Evolutionary conservation across 1,139 yeast species (phyloP).

Genomic region (Taphrina flavorubra): DNA sequence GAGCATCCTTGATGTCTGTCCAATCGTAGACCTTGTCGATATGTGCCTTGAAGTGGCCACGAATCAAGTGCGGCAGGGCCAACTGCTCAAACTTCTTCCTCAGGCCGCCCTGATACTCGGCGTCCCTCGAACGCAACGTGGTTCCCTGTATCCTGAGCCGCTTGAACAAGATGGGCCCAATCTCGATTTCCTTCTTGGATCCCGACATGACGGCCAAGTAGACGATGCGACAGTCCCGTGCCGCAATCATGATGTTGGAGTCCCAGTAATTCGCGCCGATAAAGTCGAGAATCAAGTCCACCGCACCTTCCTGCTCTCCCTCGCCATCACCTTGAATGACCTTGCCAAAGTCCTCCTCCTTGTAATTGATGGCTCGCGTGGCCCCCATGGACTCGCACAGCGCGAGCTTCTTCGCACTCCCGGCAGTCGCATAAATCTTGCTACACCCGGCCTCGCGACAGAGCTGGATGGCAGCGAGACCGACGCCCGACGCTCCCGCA

Average conservation of each 20-base stretch:
- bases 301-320: conserved; percentile 45
- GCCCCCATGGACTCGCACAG: conserved; percentile 46
- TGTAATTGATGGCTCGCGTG: conserved; percentile 50
- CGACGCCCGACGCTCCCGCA: conserved; percentile 53
- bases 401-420: conserved; percentile 48
- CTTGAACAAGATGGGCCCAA: conserved; percentile 48
- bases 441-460: conserved; percentile 52
- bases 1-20: conserved; percentile 50
- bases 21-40: conserved; percentile 49
- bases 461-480: conserved; percentile 52
- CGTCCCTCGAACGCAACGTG: conserved; percentile 49
- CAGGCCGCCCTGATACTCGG: conserved; percentile 49
- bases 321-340: conserved; percentile 47
- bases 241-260: conserved; percentile 47
- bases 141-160: conserved; percentile 50
- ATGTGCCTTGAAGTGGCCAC: conserved; percentile 47
- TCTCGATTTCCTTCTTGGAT: conserved; percentile 46
- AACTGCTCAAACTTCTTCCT: conserved; percentile 48
- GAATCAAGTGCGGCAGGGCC: conserved; percentile 48
- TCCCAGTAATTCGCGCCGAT: conserved; percentile 50
- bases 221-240: conserved; percentile 50
- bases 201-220: conserved; percentile 50
- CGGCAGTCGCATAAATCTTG: conserved; percentile 51
- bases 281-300: conserved; percentile 52
- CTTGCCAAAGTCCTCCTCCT: conserved; percentile 47